Base-by-base conservation (phyloP, 148 eudicot species). In the Rhododendron henanense region DNA sequence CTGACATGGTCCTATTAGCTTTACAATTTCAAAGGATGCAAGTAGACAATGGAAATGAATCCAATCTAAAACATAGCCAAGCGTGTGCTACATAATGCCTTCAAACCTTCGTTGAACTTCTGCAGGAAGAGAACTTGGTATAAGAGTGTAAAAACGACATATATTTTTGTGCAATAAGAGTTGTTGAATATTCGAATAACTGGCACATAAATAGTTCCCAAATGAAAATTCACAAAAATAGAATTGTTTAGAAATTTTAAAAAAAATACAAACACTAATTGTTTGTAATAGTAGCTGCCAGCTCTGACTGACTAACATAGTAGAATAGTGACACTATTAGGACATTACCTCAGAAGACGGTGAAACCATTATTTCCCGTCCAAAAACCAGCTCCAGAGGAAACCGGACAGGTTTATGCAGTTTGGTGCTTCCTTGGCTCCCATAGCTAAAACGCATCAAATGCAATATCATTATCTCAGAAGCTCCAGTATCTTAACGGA, bases 401-500 rank as follows among this genome's bases (percentile, higher is more conserved):
- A 95, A 93, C 75, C 86, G 92, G 21, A 95, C 90, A 37, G 94
- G 90, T 89, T 95, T 95, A 85, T 92, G 95, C 91, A 95, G 83
- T 83, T 94, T 95, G 74, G 98, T 91, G 88, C 98, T 93, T 90
- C 98, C 98, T 84, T 91, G 88, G 85, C 90, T 92, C 84, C 94
- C 95, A 90, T 94, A 95, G 88, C 93, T 87, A 87, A 95, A 95
- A 37, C 98, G 98, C 96, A 92, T 95, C 86, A 95, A 87, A 84
- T 95, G 98, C 89, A 95, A 79, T 71, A 94, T 92, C 96, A 94
- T 88, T 47, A 95, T 90, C 93, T 93, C 92, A 45, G 97, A 93
- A 95, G 93, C 37, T 92, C 87, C 84, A 91, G 92, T 77, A 95
- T 91, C 90, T 90, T 92, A 31, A 93, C 85, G 78, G 96, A 93